phyloP scores from a whole-genome alignment of 148 eudicot species.

The Polygonum maritimum region DNA sequence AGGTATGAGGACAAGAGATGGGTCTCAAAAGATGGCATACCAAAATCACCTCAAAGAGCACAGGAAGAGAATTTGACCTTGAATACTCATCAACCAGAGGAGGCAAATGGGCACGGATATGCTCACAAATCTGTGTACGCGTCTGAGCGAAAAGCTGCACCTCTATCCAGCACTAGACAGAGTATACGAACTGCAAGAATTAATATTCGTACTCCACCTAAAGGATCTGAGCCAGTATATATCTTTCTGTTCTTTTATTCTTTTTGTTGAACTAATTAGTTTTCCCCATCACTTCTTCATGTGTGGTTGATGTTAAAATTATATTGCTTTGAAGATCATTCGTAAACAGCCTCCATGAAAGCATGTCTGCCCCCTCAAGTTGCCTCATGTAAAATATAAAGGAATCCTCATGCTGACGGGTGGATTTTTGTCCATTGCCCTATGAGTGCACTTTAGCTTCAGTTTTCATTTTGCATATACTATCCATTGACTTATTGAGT shows the following conservation, averaged over 20 bases:
- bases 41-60: conserved; percentile 46
- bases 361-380: conserved; percentile 1
- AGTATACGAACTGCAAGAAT: conserved; percentile 39
- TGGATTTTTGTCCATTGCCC: not conserved
- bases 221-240: conserved; percentile 63
- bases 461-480: not conserved
- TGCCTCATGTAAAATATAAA: not conserved
- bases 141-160: conserved; percentile 39
- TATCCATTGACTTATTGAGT: not conserved
- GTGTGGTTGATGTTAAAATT: conserved; percentile 1
- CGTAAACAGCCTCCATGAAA: not conserved
- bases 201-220: conserved; percentile 75
- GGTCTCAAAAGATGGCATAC: conserved; percentile 52
- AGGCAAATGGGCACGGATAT: conserved; percentile 47
- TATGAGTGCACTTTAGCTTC: not conserved
- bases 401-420: not conserved
- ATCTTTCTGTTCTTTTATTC: not conserved
- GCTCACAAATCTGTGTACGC: conserved; percentile 26
- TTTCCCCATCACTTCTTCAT: not conserved
- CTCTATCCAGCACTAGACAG: conserved; percentile 32
- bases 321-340: conserved; percentile 8
- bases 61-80: conserved; percentile 46
- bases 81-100: conserved; percentile 51
- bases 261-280: not conserved
- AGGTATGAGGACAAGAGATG: conserved; percentile 99